Evolutionary conservation across 202 grass and related monocot genomes (phyloP), one percentile per base, ranked within the genome.

Genomic region (Schoenoplectus triqueter): DNA sequence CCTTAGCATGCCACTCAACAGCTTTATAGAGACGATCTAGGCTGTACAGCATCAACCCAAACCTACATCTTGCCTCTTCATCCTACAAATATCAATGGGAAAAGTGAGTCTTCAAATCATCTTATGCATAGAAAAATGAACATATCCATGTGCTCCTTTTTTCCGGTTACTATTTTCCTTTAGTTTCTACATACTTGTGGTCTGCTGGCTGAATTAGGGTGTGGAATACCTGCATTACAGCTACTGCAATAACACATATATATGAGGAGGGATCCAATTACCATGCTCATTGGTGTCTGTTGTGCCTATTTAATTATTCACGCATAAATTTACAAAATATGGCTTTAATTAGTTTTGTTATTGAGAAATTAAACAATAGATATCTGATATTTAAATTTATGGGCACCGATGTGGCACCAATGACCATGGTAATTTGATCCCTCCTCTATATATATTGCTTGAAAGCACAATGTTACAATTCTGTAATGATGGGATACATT

Each of bases 11-110:
- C 60, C 66, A 65, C 83, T 98, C 95, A 13, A 94, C 95, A 59
- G 95, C 91, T 86, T 92, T 93, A 83, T 89, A 95, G 10, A 98
- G 82, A 78, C 90, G 87, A 88, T 95, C 90, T 70, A 98, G 92
- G 63, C 85, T 88, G 85, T 91, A 98, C 50, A 98, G 82, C 85
- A 92, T 84, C 74, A 98, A 86, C 52, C 95, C 95, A 75, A 90
- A 98, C 65, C 69, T 89, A 19, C 84, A 95, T 9, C n/a, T 40
- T 46, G 95, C 93, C 77, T 95, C 95, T 47, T 91, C 93, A 64
- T 91, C 93, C 95, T 98, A 85, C 69, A 67, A 89, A 73, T 40
- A 44, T 84, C 18, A 56, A 68, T 81, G 66, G 10, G 78, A 22
- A 60, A 15, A 65, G 14, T 40, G 50, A 42, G 44, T 82, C 75